Percentiles rank a stretch among this genome's conserved stretches.
Conservation (phyloP, 2,329 filamentous ascomycete species). For the Leptographium radiaticola region DNA sequence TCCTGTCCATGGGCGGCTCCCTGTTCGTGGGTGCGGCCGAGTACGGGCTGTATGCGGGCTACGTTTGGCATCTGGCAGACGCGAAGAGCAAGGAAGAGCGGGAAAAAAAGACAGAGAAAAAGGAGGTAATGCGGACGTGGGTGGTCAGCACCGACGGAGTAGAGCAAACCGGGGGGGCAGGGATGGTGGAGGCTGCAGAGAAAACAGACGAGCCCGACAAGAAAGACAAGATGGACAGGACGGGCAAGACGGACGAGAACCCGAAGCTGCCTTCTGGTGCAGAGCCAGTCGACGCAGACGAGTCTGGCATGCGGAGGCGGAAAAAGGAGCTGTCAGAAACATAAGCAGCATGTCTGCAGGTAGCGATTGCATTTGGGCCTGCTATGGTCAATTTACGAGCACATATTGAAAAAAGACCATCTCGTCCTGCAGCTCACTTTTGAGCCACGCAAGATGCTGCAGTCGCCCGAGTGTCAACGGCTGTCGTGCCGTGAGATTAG, state of each 20-base stretch:
- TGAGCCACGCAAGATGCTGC: no score
- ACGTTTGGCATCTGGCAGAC: constrained; percentile 57
- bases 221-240: background rate
- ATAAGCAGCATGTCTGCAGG: background rate
- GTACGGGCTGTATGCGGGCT: constrained; percentile 64
- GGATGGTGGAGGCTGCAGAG: constrained; percentile 10
- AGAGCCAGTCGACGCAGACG: background rate
- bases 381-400: no score
- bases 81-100: constrained; percentile 50
- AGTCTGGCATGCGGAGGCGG: background rate
- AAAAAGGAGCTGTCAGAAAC: background rate
- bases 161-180: constrained; percentile 1
- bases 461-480: no score
- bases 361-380: no score
- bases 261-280: background rate
- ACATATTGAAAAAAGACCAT: no score
- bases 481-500: no score
- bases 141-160: constrained; percentile 31
- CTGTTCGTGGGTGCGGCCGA: constrained; percentile 61
- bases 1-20: constrained; percentile 58
- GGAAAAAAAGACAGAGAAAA: constrained; percentile 47
- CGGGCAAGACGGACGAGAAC: background rate
- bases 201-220: background rate
- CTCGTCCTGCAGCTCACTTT: no score
- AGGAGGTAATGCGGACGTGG: constrained; percentile 61